Evolutionary conservation across 139 green algal genomes (phyloP), one percentile per base, ranked within the genome.

Genomic region (Bryopsis sp.): DNA sequence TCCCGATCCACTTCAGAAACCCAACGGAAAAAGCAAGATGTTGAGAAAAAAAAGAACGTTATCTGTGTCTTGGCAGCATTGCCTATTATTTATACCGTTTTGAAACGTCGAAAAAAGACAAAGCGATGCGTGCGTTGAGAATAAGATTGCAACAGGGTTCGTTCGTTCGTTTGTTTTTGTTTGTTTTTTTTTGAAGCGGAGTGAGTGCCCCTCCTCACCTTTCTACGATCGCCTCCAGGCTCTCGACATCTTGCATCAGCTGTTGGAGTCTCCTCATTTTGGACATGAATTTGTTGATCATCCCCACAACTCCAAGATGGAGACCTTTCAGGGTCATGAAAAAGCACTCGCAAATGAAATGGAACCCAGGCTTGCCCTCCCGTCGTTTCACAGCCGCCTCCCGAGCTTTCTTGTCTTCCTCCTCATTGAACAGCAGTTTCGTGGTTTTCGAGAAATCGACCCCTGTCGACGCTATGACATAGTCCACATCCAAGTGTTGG

Each of bases 331-430:
- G 59, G 5, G 90, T 92, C 59, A 97, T 76, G 82, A 97, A 97
- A 80, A 98, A 99, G 71, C 79, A 88, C 70, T 97, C 88, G 72
- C 89, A 97, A 66, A 98, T 96, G 81, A 99, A 98, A 70, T 93
- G 84, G 73, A 85, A 97, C 15, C 68, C 38, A 2, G 60, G 59
- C 48, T 46, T 38, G 32, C 43, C 6, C 19, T 50, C 32, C 39
- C 2, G 7, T 33, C 24, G 26, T n/a, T n/a, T n/a, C 54, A 6
- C 54, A 31, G 8, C 54, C 5, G 3, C 3, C 26, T 15, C 33
- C 64, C 2, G 38, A 24, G 22, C 65, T 38, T 29, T 39, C 43
- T 34, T 67, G 34, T 47, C 36, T 29, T 47, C 15, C 6, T 39
- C 58, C 24, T 65, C 58, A 19, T 11, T 11, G 6, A 39, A 28